A percentile compares a stretch with the other conserved stretches of the same genome.
These are phyloP conservation scores for Diphasiastrum complanatum DNA, from an alignment of 83 land plant genomes.

Conservation along the genomic window DNA sequence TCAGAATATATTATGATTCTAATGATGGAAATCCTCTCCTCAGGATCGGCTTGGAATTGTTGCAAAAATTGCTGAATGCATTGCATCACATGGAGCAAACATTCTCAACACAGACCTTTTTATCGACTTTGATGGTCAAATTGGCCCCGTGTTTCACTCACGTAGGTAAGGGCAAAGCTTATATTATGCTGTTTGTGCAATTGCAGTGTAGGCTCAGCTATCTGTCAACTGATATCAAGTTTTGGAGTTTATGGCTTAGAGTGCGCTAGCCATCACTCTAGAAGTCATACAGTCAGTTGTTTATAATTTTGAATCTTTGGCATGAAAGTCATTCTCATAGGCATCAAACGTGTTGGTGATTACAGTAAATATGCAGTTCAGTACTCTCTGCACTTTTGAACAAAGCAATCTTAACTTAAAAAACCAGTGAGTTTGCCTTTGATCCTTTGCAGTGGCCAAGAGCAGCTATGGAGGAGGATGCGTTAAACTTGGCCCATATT, in stretches of 20 bases:
- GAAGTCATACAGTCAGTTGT: too few species aligned
- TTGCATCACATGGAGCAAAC: conserved; percentile 32
- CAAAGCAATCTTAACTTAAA: conserved; percentile 10
- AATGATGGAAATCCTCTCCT: too few species aligned
- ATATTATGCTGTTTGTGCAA: neutral
- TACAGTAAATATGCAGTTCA: neutral
- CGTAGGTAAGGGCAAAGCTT: conserved; percentile 28
- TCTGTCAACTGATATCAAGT: neutral
- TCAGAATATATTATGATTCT: too few species aligned
- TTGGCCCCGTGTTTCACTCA: conserved; percentile 26
- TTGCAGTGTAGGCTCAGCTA: neutral
- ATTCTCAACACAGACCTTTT: conserved; percentile 31
- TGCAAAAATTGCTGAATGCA: conserved; percentile 29
- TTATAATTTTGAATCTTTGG: too few species aligned
- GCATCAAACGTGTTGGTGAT: neutral
- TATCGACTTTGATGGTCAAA: conserved; percentile 22
- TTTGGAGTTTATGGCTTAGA: neutral
- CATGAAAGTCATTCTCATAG: too few species aligned
- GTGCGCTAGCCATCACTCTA: too few species aligned
- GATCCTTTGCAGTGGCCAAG: conserved; percentile 40
- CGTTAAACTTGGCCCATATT: conserved; percentile 9
- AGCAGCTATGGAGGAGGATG: conserved; percentile 30
- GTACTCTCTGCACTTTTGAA: neutral
- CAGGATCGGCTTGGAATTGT: conserved; percentile 38
- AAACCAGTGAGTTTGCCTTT: conserved; percentile 34